A percentile compares a stretch with the other conserved stretches of the same genome.
phyloP scores from a whole-genome alignment of 2,329 filamentous ascomycete genomes.

The Pseudocercospora ulei region DNA sequence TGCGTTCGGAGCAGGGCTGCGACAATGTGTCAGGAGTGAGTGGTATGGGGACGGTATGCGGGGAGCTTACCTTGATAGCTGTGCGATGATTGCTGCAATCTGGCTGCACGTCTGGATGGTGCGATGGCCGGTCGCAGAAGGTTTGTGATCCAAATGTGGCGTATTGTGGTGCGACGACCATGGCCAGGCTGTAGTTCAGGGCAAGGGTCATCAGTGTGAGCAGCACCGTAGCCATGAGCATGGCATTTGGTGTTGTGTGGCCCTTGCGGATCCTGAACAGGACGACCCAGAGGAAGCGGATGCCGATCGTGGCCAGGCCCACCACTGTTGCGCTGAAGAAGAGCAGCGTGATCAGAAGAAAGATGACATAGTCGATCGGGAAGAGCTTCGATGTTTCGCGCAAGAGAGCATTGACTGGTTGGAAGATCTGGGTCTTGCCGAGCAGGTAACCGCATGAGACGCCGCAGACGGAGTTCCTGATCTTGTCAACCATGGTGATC shows the following conservation, averaged over 20 bases:
- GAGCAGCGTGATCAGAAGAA: slow-evolving; percentile 71
- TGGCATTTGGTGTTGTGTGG: slow-evolving; percentile 79
- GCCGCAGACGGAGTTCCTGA: slow-evolving; percentile 89
- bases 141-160: slow-evolving; percentile 89
- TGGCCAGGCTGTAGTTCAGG: slow-evolving; percentile 84
- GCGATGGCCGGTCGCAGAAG: slow-evolving; percentile 67
- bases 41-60: neutral
- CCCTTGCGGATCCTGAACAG: slow-evolving; percentile 87
- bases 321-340: slow-evolving; percentile 83
- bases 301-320: slow-evolving; percentile 76
- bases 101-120: slow-evolving; percentile 54
- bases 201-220: slow-evolving; percentile 81
- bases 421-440: slow-evolving; percentile 79
- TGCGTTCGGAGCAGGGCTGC: slow-evolving; percentile 66
- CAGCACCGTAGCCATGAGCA: slow-evolving; percentile 83
- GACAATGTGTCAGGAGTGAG: neutral
- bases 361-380: slow-evolving; percentile 84
- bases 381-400: slow-evolving; percentile 73
- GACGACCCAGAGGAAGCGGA: slow-evolving; percentile 90
- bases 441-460: slow-evolving; percentile 84
- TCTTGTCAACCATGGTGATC: slow-evolving; percentile 91
- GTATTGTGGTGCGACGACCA: slow-evolving; percentile 93
- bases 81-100: slow-evolving; percentile 64
- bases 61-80: slow-evolving; percentile 47
- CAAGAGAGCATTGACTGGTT: slow-evolving; percentile 85